These are phyloP conservation scores for Russula dissimulans DNA, from an alignment of 768 basidiomycete species.

Conservation along the genomic window DNA sequence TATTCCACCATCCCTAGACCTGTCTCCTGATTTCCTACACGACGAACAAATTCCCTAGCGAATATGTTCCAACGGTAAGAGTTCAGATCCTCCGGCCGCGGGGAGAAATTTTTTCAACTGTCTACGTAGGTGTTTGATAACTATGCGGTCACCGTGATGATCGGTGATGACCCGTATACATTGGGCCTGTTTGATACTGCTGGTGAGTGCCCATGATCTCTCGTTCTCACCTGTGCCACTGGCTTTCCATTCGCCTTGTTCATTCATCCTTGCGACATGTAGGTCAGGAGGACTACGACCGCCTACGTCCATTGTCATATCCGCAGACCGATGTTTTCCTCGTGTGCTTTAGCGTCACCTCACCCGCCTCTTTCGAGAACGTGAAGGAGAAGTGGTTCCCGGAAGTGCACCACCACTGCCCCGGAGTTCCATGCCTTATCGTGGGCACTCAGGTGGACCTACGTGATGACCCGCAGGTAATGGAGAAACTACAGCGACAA, in stretches of 20 bases:
- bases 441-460: conserved; percentile 98
- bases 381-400: conserved; percentile 99
- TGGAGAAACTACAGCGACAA: conserved; percentile 92
- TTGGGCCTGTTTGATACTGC: conserved; percentile 98
- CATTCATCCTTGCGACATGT: conserved; percentile 16
- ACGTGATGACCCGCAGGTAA: conserved; percentile 85
- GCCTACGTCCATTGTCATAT: conserved; percentile 97
- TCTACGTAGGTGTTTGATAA: conserved; percentile 81
- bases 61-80: conserved; percentile 93
- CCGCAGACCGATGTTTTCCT: conserved; percentile 99
- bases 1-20: conserved; percentile 42
- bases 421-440: conserved; percentile 97
- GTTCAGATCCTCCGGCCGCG: conserved; percentile 27
- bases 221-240: not conserved
- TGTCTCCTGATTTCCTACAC: conserved; percentile 96
- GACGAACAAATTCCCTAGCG: conserved; percentile 96
- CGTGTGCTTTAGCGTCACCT: conserved; percentile 98
- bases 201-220: conserved; percentile 45
- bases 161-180: conserved; percentile 98
- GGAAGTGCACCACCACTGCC: conserved; percentile 99
- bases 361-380: conserved; percentile 98
- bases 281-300: conserved; percentile 99
- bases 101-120: conserved; percentile 12
- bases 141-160: conserved; percentile 99
- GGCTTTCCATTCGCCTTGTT: conserved; percentile 6